Evolutionary conservation across 768 basidiomycete species (phyloP).

Genomic region (Rhodotorula paludigena): DNA sequence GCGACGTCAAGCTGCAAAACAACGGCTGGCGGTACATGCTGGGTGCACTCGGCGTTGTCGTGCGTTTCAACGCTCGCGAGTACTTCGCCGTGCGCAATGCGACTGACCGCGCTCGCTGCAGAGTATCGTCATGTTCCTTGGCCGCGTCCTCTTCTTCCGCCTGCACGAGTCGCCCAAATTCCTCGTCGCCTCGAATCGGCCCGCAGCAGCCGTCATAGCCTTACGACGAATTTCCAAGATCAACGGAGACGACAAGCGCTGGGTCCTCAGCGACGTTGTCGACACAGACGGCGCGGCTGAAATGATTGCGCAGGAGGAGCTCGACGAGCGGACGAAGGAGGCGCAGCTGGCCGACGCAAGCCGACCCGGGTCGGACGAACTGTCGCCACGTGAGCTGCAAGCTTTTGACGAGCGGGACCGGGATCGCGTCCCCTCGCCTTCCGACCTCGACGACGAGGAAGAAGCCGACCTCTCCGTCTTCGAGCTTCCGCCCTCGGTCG

Average conservation of each 20-base stretch:
- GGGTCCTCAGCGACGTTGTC: slow-evolving; percentile 67
- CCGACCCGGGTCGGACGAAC: too few relatives aligned
- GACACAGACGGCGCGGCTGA: slow-evolving; percentile 43
- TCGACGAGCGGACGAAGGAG: too few relatives aligned
- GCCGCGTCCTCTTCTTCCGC: slow-evolving; percentile 81
- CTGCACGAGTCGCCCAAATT: slow-evolving; percentile 80
- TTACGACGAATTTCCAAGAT: slow-evolving; percentile 78
- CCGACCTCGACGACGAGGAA: background rate
- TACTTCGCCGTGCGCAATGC: background rate
- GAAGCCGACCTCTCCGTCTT: background rate
- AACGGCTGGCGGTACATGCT: slow-evolving; percentile 86
- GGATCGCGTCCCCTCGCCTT: background rate
- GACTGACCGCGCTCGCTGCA: slow-evolving; percentile 45
- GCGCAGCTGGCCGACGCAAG: too few relatives aligned
- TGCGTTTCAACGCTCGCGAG: slow-evolving; percentile 51
- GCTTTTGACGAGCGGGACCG: background rate
- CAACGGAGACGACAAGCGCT: slow-evolving; percentile 68
- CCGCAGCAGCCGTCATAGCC: slow-evolving; percentile 73
- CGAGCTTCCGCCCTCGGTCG: background rate
- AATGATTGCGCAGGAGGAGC: background rate
- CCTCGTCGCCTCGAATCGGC: slow-evolving; percentile 80
- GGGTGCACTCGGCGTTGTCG: slow-evolving; percentile 68
- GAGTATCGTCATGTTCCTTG: slow-evolving; percentile 82
- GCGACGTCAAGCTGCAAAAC: slow-evolving; percentile 66
- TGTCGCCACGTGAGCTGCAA: too few relatives aligned